Base-by-base conservation (phyloP, 768 basidiomycete genomes). In the Hygrocybe punicea region DNA sequence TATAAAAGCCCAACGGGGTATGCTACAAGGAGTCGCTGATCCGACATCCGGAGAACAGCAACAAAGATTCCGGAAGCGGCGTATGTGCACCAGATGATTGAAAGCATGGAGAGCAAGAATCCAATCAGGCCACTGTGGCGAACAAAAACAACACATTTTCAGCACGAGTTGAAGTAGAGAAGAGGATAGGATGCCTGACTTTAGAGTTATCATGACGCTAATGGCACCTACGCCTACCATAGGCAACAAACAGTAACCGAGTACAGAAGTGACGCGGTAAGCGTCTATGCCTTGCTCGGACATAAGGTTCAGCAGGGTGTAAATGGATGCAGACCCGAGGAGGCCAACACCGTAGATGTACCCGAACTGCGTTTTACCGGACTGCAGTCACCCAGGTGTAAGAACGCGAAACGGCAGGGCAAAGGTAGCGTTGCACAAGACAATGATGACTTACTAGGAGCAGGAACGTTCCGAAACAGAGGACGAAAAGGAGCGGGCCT, bases 291-390 rank as follows among this genome's bases (percentile, higher is more conserved):
- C 91, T 53, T 85, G 83, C 72, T 92, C 90, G 24, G 93, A 93
- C 97, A 99, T 98, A 61, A 98, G 81, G 70, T 99, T 98, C 61
- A 99, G 83, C 58, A 99, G 86, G 52, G 87, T 84, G 79, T 98
- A 98, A 69, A 98, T 87, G 24, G 93, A 92, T 11, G 84, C 81
- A 6, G 89, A 93, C 53, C 97, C 97, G 63, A 98, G 83, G n/a
- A 98, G 82, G 53, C 90, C 96, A 60, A 99, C 91, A 36, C 96
- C 97, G 70, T 99, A 99, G 58, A 98, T 98, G 71, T 98, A 98
- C 49, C 91, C 93, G 72, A 99, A 99, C 69, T 98, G 97, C 4
- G 92, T 91, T 77, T 97, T 98, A 57, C 97, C 97, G 6, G 96
- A 97, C 97, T 99, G 62, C 29, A 37, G 33, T 4, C 29, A 8